Evolutionary conservation across 371 early-diverging fungal species (phyloP).

Genomic region (Circinella minor): DNA sequence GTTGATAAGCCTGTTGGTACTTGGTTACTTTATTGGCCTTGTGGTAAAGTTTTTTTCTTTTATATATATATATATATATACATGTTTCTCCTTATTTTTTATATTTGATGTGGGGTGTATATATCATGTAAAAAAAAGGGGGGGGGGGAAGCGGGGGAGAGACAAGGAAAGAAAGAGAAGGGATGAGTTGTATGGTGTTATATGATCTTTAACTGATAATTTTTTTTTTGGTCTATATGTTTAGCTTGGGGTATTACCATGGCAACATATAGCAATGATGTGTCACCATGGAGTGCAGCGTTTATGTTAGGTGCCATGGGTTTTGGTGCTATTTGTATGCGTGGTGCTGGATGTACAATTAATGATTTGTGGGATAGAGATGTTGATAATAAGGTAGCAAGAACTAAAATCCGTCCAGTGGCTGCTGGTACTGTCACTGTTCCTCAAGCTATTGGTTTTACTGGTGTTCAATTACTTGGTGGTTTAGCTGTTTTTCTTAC

Average conservation of each 20-base stretch:
- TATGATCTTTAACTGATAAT: too few relatives aligned
- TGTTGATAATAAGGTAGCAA: conserved; percentile 85
- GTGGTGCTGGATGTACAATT: conserved; percentile 96
- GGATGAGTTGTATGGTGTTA: too few relatives aligned
- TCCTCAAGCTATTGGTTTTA: conserved; percentile 75
- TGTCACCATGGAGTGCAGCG: conserved; percentile 55
- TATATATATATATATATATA: neutral
- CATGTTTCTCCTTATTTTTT: neutral
- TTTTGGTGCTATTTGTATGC: conserved; percentile 91
- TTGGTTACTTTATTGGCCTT: conserved; percentile 90
- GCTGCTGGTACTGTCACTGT: conserved; percentile 80
- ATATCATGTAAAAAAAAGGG: neutral
- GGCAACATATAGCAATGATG: conserved; percentile 70
- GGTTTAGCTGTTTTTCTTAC: conserved; percentile 84
- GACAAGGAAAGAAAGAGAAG: too few relatives aligned
- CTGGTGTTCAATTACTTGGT: conserved; percentile 78
- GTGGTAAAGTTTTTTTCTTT: conserved; percentile 53
- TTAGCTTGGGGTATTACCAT: conserved; percentile 82
- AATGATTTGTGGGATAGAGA: conserved; percentile 96
- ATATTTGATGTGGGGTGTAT: neutral
- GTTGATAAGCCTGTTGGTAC: conserved; percentile 94
- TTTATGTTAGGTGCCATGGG: conserved; percentile 85
- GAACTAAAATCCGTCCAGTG: conserved; percentile 86
- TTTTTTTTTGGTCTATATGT: neutral
- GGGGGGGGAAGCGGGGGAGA: too few relatives aligned